phyloP scores from a whole-genome alignment of 2,329 filamentous ascomycete species.

The Blastomyces gilchristii region DNA sequence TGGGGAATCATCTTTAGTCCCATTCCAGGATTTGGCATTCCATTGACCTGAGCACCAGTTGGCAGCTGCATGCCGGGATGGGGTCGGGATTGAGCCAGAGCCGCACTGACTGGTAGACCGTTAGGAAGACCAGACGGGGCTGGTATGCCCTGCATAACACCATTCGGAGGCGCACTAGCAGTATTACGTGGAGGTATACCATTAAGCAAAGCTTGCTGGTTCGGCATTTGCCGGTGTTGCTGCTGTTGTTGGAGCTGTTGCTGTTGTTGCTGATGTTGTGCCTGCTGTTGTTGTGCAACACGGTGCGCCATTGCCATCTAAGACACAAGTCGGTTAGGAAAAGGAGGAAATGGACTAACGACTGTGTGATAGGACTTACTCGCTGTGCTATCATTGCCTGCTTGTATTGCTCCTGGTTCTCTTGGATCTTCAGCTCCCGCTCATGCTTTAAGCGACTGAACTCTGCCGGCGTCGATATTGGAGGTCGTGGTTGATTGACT shows the following conservation, averaged over 20 bases:
- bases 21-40: slow-evolving; percentile 46
- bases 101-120: slow-evolving; percentile 20
- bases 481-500: slow-evolving; percentile 47
- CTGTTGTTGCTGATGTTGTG: slow-evolving; percentile 13
- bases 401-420: slow-evolving; percentile 50
- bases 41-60: slow-evolving; percentile 36
- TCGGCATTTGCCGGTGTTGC: slow-evolving; percentile 18
- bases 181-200: slow-evolving; percentile 36
- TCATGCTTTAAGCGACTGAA: slow-evolving; percentile 86
- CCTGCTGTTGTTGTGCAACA: slow-evolving; percentile 21
- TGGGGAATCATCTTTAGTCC: slow-evolving; percentile 47
- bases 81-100: slow-evolving; percentile 29
- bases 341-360: slow-evolving; percentile 1
- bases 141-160: slow-evolving; percentile 4
- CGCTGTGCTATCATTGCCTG: slow-evolving; percentile 51
- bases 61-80: slow-evolving; percentile 35
- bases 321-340: slow-evolving; percentile 12
- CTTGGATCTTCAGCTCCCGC: slow-evolving; percentile 58
- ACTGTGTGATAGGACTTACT: slow-evolving; percentile 27
- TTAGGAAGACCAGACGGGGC: slow-evolving; percentile 13
- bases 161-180: slow-evolving; percentile 34
- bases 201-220: slow-evolving; percentile 34
- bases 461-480: slow-evolving; percentile 69
- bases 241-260: slow-evolving; percentile 13
- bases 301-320: slow-evolving; percentile 37